Evolutionary conservation across 2,329 filamentous ascomycete species (phyloP), one percentile per base, ranked within the genome.

Genomic region (Fusarium fracticaudum): DNA sequence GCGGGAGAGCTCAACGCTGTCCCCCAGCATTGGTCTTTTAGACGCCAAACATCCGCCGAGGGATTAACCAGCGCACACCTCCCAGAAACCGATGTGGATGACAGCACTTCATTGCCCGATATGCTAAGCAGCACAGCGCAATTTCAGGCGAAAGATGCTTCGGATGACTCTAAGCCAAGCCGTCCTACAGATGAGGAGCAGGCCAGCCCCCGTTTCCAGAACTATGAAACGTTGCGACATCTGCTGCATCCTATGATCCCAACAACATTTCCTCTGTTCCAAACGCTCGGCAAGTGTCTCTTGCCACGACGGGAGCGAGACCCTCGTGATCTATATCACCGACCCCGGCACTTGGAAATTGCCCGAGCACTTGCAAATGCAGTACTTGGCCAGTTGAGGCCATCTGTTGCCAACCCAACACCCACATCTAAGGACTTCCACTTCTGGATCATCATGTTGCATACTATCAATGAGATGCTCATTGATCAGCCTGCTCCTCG

Each of bases 251-350:
- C 94, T 40, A 89, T 97, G 76, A 91, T 95, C 29, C 91, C 91
- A 14, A 92, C 92, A 7, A 92, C 95, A n/a, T 93, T 94, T 24
- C 92, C 93, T 1, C 93, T 98, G 76, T 93, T 98, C 79, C 94
- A 97, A 78, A 92, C 91, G 3, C 85, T 98, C 48, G 96, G 96
- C 18, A 96, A 94, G 81, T 90, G 93, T 22, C 85, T 98, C 29
- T 87, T 97, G 8, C 90, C 91, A 48, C 93, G 94, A 67, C 91
- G 95, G 57, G 91, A 91, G 71, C 74, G 78, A 38, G 79, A 80
- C 35, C 80, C 82, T 43, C 87, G 90, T 35, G 95, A 98, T 76
- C 77, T 85, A 5, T 92, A 86, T 73, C 78, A 86, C 63, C 83
- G 89, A 72, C 83, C 85, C 60, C 85, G 87, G 64, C 90, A 92